phyloP scores from a whole-genome alignment of 108 stramenopile genomes.

The Fragilariopsis cylindrus region DNA sequence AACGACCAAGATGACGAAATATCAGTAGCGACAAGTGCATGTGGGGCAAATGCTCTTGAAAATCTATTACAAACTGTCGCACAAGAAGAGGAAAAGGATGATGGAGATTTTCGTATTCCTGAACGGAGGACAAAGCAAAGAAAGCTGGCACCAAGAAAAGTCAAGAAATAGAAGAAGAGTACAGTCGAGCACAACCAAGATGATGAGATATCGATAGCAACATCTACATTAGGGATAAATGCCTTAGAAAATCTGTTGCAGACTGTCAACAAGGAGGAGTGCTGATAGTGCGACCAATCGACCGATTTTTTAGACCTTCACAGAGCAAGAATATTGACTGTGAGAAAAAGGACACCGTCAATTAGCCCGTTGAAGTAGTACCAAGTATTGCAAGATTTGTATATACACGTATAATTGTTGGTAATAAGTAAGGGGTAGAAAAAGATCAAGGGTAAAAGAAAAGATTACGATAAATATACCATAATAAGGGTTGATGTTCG shows the following conservation, averaged over 20 bases:
- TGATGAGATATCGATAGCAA: conserved; percentile 14
- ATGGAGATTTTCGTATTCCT: background rate
- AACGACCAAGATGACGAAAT: background rate
- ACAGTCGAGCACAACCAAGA: background rate
- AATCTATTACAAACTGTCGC: background rate
- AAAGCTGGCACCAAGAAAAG: background rate
- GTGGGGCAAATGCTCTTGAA: background rate
- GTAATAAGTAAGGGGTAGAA: too few relatives aligned
- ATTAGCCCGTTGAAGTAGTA: too few relatives aligned
- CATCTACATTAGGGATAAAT: background rate
- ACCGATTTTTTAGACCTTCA: too few relatives aligned
- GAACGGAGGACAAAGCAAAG: background rate
- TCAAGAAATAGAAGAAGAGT: background rate
- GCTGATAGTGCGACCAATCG: too few relatives aligned
- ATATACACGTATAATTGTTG: too few relatives aligned
- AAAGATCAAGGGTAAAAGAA: too few relatives aligned
- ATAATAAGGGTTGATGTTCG: too few relatives aligned
- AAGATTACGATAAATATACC: too few relatives aligned
- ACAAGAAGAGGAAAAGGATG: background rate
- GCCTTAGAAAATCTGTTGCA: conserved; percentile 6
- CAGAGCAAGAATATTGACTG: too few relatives aligned
- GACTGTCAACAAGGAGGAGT: background rate
- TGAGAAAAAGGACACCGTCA: too few relatives aligned
- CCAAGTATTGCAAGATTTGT: too few relatives aligned
- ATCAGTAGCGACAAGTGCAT: conserved; percentile 15